Evolutionary conservation across 2,329 filamentous ascomycete genomes (phyloP).

Genomic region (Xylogone sp.): DNA sequence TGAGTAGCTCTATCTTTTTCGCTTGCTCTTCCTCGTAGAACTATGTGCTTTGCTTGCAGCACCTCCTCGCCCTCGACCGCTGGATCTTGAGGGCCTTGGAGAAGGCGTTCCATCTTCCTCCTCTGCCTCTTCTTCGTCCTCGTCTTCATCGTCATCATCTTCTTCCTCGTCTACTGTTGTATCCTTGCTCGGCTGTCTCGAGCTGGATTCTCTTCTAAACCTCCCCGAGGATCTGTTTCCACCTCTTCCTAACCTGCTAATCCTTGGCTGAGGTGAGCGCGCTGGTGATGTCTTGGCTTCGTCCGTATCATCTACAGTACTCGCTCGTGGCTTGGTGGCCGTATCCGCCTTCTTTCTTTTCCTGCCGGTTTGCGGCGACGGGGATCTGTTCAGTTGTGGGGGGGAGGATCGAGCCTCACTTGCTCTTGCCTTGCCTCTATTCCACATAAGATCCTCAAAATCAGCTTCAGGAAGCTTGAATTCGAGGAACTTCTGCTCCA

Average conservation of each 20-base stretch:
- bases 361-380: conserved; percentile 14
- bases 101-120: conserved; percentile 28
- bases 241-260: conserved; percentile 25
- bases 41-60: conserved; percentile 11
- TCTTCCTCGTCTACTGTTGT: conserved; percentile 24
- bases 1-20: conserved; percentile 17
- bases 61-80: conserved; percentile 17
- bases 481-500: conserved; percentile 59
- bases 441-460: conserved; percentile 25
- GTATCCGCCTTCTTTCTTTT: conserved; percentile 31
- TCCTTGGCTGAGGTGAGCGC: conserved; percentile 35
- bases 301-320: conserved; percentile 51
- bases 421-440: conserved; percentile 18
- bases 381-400: conserved; percentile 19
- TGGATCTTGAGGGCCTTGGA: conserved; percentile 19
- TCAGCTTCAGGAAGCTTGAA: conserved; percentile 56
- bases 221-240: conserved; percentile 41
- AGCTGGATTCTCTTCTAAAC: conserved; percentile 32
- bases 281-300: conserved; percentile 39
- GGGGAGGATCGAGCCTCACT: conserved; percentile 28
- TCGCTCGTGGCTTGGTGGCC: conserved; percentile 33
- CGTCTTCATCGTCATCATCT: conserved; percentile 31
- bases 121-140: conserved; percentile 31
- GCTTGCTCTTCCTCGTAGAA: conserved; percentile 22
- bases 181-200: conserved; percentile 29